Percentiles rank a stretch among this genome's conserved stretches.
These are phyloP conservation scores for Boletellus emodensis DNA, from an alignment of 768 basidiomycete genomes.

Conservation along the genomic window DNA sequence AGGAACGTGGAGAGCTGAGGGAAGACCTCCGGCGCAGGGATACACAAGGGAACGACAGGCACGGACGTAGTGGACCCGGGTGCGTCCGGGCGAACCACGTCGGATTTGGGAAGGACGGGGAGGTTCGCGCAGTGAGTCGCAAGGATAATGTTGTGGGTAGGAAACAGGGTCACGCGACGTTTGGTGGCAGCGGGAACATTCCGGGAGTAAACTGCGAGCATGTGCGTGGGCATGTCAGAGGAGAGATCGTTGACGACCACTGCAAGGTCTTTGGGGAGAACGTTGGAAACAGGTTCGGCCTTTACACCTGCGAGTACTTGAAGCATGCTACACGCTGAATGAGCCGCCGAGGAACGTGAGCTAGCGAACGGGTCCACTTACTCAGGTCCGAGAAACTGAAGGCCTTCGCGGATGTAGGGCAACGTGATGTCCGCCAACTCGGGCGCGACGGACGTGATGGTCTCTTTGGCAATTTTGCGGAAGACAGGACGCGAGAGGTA, in stretches of 20 bases:
- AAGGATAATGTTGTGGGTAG: conserved; percentile 36
- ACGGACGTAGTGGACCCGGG: conserved; percentile 31
- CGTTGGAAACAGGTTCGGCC: conserved; percentile 12
- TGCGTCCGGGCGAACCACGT: conserved; percentile 6
- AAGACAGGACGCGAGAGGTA: conserved; percentile 21
- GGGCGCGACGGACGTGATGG: conserved; percentile 22
- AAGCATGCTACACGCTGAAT: conserved; percentile 24
- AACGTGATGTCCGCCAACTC: conserved; percentile 23
- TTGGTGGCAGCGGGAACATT: conserved; percentile 20
- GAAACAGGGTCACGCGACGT: conserved; percentile 34
- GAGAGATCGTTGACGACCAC: conserved; percentile 29
- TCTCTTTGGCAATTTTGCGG: conserved; percentile 9
- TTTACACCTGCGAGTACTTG: conserved; percentile 29
- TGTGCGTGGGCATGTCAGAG: conserved; percentile 30
- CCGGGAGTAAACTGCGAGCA: conserved; percentile 30
- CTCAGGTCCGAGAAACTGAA: conserved; percentile 27
- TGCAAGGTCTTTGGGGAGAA: conserved; percentile 28
- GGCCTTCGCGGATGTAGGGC: conserved; percentile 26
- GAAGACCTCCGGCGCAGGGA: conserved; percentile 72
- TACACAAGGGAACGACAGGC: conserved; percentile 64
- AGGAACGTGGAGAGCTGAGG: conserved; percentile 60
- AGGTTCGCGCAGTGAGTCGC: conserved; percentile 30
- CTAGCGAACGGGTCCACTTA: conserved; percentile 2
- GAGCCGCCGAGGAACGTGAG: background rate
- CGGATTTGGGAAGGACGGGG: conserved; percentile 18